Percentiles rank a stretch among this genome's conserved stretches.
phyloP scores from a whole-genome alignment of 768 basidiomycete genomes.

The Naganishia randhawae region DNA sequence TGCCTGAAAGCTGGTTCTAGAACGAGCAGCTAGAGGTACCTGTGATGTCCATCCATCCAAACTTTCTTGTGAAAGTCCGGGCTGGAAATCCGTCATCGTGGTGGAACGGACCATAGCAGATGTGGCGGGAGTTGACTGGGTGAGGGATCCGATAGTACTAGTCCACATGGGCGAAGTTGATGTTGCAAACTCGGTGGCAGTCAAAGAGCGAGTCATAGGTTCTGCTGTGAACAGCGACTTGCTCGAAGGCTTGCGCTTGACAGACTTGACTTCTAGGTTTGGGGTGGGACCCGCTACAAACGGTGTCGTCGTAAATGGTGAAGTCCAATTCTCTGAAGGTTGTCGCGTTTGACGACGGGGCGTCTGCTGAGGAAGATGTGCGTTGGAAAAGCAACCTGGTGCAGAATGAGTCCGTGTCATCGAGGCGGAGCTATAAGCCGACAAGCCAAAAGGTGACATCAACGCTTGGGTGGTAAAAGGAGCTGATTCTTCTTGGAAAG shows the following conservation, averaged over 20 bases:
- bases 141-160: no score
- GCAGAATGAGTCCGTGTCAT: slow-evolving; percentile 11
- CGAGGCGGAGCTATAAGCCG: background rate
- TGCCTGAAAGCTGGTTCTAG: slow-evolving; percentile 4
- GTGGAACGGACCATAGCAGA: background rate
- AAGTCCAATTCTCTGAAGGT: slow-evolving; percentile 4
- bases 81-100: background rate
- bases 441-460: background rate
- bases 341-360: background rate
- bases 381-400: background rate
- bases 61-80: no score
- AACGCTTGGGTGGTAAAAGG: background rate
- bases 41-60: slow-evolving; percentile 11
- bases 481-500: background rate
- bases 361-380: background rate
- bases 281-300: background rate
- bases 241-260: background rate
- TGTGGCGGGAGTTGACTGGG: no score
- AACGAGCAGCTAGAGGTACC: slow-evolving; percentile 5
- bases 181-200: background rate
- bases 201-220: slow-evolving; percentile 3
- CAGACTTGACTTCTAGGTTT: background rate
- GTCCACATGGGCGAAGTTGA: slow-evolving; percentile 1
- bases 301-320: slow-evolving; percentile 3
- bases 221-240: background rate